Conservation (phyloP, 2,329 filamentous ascomycete species). For the Colletotrichum sp. region DNA sequence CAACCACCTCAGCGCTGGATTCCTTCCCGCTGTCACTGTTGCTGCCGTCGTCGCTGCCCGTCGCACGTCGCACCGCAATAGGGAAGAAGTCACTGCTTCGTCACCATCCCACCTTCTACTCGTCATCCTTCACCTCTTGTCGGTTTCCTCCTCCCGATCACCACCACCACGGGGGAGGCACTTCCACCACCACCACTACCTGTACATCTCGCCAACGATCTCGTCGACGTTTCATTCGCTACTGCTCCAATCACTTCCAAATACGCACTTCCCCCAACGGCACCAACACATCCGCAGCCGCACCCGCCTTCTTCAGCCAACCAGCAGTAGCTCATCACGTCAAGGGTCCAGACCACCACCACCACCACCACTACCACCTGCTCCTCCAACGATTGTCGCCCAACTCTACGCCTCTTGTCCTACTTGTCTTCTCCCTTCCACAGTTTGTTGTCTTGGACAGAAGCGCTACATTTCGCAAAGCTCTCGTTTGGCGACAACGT, state of each 20-base stretch:
- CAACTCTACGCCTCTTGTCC: not conserved
- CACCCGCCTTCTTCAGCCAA: not conserved
- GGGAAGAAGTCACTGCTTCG: not conserved
- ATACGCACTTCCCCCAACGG: not conserved
- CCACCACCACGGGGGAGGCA: not conserved
- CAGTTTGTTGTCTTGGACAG: not conserved
- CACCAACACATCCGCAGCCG: slow-evolving; percentile 9
- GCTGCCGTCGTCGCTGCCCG: not conserved
- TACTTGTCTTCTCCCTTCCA: not conserved
- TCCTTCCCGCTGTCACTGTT: not conserved
- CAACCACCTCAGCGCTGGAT: not conserved
- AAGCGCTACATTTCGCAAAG: not conserved
- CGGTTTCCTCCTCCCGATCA: not conserved
- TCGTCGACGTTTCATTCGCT: not conserved
- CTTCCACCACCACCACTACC: not conserved
- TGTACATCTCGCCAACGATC: not conserved
- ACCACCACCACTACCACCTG: not conserved
- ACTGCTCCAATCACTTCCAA: not conserved
- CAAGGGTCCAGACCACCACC: not conserved
- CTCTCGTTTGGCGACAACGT: not conserved
- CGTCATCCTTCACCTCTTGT: not conserved
- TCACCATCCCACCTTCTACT: not conserved
- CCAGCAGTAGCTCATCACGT: not conserved
- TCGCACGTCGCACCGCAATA: not conserved
- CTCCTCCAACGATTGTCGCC: not conserved